Evolutionary conservation across 306 rosid species (phyloP).

Genomic region (Benincasa hispida): DNA sequence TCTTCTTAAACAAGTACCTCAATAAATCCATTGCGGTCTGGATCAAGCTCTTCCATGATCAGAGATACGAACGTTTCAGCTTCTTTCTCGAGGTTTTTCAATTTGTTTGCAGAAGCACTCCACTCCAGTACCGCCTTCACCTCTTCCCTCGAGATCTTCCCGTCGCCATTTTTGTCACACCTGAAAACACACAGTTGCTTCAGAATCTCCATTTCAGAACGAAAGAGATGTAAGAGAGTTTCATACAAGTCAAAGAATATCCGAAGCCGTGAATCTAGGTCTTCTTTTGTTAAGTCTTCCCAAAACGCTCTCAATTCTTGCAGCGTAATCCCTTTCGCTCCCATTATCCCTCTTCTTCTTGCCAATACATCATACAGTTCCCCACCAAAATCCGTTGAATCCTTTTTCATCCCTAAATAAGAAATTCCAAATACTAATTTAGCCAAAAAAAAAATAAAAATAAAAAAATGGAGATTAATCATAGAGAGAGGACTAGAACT

Average conservation of each 20-base stretch:
- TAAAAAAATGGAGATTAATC: background rate
- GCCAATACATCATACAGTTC: slow-evolving; percentile 44
- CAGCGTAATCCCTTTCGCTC: slow-evolving; percentile 22
- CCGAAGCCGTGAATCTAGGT: slow-evolving; percentile 49
- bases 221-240: background rate
- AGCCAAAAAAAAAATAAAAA: background rate
- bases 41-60: slow-evolving; percentile 64
- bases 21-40: slow-evolving; percentile 42
- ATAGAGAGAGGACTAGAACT: background rate
- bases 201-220: background rate
- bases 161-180: slow-evolving; percentile 69
- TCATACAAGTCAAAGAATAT: slow-evolving; percentile 64
- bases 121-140: slow-evolving; percentile 48
- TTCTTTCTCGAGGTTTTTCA: slow-evolving; percentile 33
- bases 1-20: slow-evolving; percentile 21
- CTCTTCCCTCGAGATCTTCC: slow-evolving; percentile 50
- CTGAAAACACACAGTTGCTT: slow-evolving; percentile 16
- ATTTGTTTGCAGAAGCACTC: slow-evolving; percentile 54
- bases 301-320: slow-evolving; percentile 31
- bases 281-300: slow-evolving; percentile 45
- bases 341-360: slow-evolving; percentile 23
- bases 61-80: slow-evolving; percentile 37
- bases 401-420: slow-evolving; percentile 41
- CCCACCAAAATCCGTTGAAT: slow-evolving; percentile 51
- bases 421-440: background rate